phyloP scores from a whole-genome alignment of 148 eudicot genomes.

The Diospyros lotus region DNA sequence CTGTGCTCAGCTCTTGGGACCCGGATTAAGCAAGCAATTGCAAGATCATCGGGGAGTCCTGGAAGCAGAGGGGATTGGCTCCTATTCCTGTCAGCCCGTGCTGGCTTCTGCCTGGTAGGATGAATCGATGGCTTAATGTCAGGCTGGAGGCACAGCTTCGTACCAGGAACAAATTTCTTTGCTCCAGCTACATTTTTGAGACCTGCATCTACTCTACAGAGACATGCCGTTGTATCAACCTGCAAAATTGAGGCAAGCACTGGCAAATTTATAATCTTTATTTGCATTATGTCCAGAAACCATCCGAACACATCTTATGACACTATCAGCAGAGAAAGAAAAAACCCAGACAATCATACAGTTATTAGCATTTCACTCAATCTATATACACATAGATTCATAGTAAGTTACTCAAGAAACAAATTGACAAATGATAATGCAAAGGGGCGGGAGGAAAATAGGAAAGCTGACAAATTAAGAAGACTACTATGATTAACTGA shows the following conservation, averaged over 20 bases:
- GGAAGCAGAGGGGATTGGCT: conserved; percentile 75
- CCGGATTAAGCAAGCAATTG: conserved; percentile 78
- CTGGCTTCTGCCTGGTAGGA: conserved; percentile 56
- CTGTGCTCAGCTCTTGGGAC: conserved; percentile 78
- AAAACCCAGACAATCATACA: background rate
- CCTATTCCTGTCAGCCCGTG: conserved; percentile 57
- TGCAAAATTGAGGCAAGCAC: conserved; percentile 20
- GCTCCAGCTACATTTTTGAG: conserved; percentile 84
- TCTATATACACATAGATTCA: background rate
- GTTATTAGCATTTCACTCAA: background rate
- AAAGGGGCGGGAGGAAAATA: background rate
- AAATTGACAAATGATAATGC: background rate
- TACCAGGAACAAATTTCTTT: conserved; percentile 71
- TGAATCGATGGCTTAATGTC: conserved; percentile 54
- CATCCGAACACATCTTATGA: background rate
- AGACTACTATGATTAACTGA: background rate
- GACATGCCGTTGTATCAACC: conserved; percentile 90
- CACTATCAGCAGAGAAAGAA: background rate
- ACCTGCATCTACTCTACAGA: conserved; percentile 78
- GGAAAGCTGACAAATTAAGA: background rate
- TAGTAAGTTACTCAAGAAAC: background rate
- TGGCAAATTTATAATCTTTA: background rate
- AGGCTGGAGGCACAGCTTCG: conserved; percentile 82
- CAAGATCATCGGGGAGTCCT: conserved; percentile 93
- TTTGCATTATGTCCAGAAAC: background rate